Evolutionary conservation across 129 eudicot genomes (phyloP).

Genomic region (Smallanthus sonchifolius): DNA sequence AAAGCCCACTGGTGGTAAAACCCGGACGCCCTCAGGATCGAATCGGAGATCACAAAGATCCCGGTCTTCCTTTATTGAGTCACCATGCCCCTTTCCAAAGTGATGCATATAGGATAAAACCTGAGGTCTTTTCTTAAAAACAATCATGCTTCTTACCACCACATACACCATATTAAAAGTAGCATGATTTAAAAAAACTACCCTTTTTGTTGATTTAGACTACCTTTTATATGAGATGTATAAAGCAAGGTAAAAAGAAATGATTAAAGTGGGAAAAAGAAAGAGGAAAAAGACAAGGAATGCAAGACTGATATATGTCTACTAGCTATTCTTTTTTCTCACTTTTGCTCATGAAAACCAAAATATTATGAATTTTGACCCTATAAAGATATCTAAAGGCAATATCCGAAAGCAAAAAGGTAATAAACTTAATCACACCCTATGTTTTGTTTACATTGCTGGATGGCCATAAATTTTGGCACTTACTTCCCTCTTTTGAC

Average conservation of each 20-base stretch:
- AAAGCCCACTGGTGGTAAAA: too few species aligned
- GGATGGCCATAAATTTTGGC: conserved; percentile 20
- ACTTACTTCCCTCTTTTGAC: conserved; percentile 17
- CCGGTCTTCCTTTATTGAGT: too few species aligned
- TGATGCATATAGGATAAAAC: too few species aligned
- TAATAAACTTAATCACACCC: background rate
- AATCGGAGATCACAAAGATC: too few species aligned
- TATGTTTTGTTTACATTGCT: conserved; percentile 21
- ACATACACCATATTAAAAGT: too few species aligned
- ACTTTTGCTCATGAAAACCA: conserved; percentile 27
- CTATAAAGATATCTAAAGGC: conserved; percentile 12
- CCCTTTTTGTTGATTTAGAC: conserved; percentile 13
- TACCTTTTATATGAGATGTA: conserved; percentile 7
- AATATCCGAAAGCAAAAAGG: background rate
- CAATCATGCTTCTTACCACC: too few species aligned
- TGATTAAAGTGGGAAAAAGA: conserved; percentile 8
- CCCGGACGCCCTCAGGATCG: too few species aligned
- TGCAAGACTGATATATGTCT: background rate
- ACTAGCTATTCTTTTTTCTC: conserved; percentile 18
- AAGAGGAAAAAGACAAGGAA: conserved; percentile 17
- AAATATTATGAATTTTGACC: conserved; percentile 24
- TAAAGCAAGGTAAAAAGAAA: conserved; percentile 11
- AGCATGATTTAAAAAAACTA: background rate
- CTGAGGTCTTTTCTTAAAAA: too few species aligned
- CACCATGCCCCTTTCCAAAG: too few species aligned